Evolutionary conservation across 1,284 basidiomycete genomes (phyloP).

Genomic region (Filobasidium uniguttulatum): DNA sequence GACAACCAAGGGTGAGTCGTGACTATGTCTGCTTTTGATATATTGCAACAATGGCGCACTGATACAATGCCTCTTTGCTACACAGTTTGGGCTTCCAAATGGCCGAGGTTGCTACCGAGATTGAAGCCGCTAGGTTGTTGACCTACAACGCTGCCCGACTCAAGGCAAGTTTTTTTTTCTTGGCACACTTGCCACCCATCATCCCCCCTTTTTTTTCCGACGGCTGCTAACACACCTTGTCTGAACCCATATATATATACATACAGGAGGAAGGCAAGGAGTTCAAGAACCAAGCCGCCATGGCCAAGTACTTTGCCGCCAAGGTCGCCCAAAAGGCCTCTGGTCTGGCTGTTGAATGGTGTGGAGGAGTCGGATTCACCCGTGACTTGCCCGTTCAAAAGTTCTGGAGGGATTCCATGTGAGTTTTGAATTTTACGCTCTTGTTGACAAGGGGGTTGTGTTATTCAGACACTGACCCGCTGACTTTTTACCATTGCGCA

Average conservation of each 20-base stretch:
- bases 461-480: not conserved
- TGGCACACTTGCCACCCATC: too few species aligned
- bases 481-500: conserved; percentile 5
- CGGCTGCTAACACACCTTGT: not conserved
- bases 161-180: conserved; percentile 34
- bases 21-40: too few species aligned
- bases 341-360: conserved; percentile 90
- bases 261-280: conserved; percentile 69
- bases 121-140: conserved; percentile 80
- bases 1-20: conserved; percentile 24
- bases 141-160: conserved; percentile 92
- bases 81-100: conserved; percentile 95
- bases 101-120: conserved; percentile 71
- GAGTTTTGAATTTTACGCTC: conserved; percentile 29
- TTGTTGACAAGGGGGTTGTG: not conserved
- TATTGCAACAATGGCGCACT: too few species aligned
- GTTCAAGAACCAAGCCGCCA: conserved; percentile 89
- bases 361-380: conserved; percentile 88
- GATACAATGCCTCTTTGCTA: too few species aligned
- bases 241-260: too few species aligned
- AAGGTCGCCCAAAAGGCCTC: conserved; percentile 78
- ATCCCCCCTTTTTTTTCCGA: not conserved
- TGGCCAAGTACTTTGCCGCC: conserved; percentile 86
- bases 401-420: conserved; percentile 50
- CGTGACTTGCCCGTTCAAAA: conserved; percentile 89